These are phyloP conservation scores for Claviceps sorghi DNA, from an alignment of 2,329 filamentous ascomycete species.

Conservation along the genomic window DNA sequence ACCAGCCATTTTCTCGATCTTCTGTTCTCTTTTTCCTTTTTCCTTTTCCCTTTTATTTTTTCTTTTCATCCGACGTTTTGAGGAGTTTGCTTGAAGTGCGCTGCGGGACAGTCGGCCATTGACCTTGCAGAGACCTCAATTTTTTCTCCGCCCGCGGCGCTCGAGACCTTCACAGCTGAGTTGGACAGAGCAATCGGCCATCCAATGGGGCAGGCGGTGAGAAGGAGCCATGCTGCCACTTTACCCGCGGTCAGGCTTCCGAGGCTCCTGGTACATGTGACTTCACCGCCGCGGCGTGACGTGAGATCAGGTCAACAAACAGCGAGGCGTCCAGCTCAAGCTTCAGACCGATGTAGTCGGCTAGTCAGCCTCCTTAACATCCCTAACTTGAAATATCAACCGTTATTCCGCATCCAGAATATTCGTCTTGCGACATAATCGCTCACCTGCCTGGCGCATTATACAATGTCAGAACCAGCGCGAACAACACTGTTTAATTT, in stretches of 20 bases:
- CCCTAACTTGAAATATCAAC: not conserved
- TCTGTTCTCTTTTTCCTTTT: too few relatives aligned
- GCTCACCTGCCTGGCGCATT: not conserved
- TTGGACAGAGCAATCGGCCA: not conserved
- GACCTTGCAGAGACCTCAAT: not conserved
- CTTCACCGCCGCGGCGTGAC: not conserved
- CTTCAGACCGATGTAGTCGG: not conserved
- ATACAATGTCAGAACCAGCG: conserved; percentile 14
- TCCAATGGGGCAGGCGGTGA: conserved; percentile 9
- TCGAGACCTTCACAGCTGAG: not conserved
- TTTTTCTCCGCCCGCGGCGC: not conserved
- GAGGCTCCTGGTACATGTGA: not conserved
- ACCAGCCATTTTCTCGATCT: conserved; percentile 13
- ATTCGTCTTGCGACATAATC: not conserved
- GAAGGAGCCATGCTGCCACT: not conserved
- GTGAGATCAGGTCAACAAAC: not conserved
- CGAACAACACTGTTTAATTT: conserved; percentile 14
- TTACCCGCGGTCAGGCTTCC: not conserved
- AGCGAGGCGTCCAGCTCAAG: not conserved
- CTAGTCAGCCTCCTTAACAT: not conserved
- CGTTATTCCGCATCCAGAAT: not conserved
- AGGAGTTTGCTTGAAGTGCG: not conserved
- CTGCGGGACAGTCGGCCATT: not conserved
- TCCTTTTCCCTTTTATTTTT: not conserved
- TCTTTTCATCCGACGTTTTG: not conserved